phyloP scores from a whole-genome alignment of 2,329 filamentous ascomycete genomes.

The Exophiala phaeomuriformis region DNA sequence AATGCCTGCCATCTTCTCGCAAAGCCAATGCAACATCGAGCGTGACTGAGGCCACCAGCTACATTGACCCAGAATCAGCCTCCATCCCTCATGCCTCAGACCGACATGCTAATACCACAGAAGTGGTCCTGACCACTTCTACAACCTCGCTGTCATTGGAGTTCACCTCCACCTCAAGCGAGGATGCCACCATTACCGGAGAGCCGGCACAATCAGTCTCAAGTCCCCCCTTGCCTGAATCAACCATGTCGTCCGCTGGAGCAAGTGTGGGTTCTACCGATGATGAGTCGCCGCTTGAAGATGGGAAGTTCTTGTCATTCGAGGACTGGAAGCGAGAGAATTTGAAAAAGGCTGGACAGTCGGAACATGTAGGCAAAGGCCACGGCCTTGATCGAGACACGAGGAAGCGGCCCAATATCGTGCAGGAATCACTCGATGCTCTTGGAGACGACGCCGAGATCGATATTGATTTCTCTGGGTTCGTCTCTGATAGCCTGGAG shows the following conservation, averaged over 20 bases:
- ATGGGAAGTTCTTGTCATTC: constrained; percentile 85
- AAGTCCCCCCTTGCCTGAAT: neutral
- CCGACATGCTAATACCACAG: neutral
- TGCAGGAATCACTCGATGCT: constrained; percentile 65
- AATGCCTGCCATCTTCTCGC: constrained; percentile 56
- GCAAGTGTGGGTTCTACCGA: constrained; percentile 35
- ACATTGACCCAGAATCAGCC: neutral
- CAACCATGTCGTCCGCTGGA: neutral
- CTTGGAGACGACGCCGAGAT: constrained; percentile 87
- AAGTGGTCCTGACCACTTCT: neutral
- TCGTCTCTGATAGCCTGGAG: constrained; percentile 43
- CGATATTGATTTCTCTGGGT: constrained; percentile 61
- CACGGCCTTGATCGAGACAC: constrained; percentile 36
- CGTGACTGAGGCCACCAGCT: constrained; percentile 3
- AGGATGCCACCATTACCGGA: neutral
- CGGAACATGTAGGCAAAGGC: constrained; percentile 54
- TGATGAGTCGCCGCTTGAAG: constrained; percentile 60
- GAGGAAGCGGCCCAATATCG: constrained; percentile 47
- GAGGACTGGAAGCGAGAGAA: constrained; percentile 98
- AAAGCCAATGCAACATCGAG: constrained; percentile 20
- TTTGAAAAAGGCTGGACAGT: constrained; percentile 76
- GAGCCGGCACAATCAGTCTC: neutral
- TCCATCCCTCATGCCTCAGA: neutral
- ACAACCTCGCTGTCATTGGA: neutral
- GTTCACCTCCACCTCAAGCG: neutral